Evolutionary conservation across 495 filamentous ascomycete species (phyloP).

Genomic region (Aspergillus sclerotiicarbonarius): DNA sequence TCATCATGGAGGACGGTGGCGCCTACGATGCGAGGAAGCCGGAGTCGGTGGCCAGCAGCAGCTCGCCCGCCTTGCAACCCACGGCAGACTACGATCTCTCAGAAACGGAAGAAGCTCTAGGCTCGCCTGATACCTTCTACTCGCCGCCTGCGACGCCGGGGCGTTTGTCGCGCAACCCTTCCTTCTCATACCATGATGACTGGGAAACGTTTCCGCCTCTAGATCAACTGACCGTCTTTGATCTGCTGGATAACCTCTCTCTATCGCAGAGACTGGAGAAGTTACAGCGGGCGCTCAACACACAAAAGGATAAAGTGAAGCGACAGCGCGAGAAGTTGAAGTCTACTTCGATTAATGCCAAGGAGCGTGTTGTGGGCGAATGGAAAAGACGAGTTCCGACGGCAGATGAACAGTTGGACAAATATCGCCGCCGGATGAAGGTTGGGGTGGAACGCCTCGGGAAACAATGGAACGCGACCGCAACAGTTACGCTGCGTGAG

Average conservation of each 20-base stretch:
- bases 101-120: conserved; percentile 28
- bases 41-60: conserved; percentile 18
- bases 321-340: conserved; percentile 76
- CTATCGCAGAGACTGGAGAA: conserved; percentile 85
- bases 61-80: conserved; percentile 31
- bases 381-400: conserved; percentile 79
- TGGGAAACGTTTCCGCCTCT: conserved; percentile 85
- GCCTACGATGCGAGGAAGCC: conserved; percentile 27
- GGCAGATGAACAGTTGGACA: conserved; percentile 87
- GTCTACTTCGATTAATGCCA: conserved; percentile 52
- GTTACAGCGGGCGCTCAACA: conserved; percentile 71
- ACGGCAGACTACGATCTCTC: conserved; percentile 24
- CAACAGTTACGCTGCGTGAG: conserved; percentile 82
- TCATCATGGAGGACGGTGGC: conserved; percentile 39
- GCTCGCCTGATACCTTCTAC: conserved; percentile 24
- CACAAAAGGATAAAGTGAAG: conserved; percentile 82
- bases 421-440: conserved; percentile 84
- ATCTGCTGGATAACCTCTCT: conserved; percentile 90
- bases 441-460: conserved; percentile 82
- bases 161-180: conserved; percentile 64
- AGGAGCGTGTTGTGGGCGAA: conserved; percentile 80
- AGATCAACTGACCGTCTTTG: conserved; percentile 89
- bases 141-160: conserved; percentile 38
- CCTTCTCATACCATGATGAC: conserved; percentile 84
- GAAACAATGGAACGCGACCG: conserved; percentile 82